A percentile compares a stretch with the other conserved stretches of the same genome.
phyloP scores from a whole-genome alignment of 164 flowering plant species.

The Piper betle region DNA sequence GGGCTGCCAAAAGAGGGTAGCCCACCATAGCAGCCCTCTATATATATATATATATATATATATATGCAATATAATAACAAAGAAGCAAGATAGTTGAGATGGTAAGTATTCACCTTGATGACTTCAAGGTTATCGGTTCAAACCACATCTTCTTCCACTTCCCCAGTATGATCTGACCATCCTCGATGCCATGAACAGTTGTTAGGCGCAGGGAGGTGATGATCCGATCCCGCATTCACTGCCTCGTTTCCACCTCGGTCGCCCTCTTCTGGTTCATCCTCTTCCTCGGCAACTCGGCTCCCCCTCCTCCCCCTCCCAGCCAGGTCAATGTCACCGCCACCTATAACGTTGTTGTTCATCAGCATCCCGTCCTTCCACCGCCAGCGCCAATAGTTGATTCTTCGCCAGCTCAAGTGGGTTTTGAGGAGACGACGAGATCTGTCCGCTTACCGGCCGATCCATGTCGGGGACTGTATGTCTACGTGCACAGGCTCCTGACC shows the following conservation, averaged over 20 bases:
- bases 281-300: neutral
- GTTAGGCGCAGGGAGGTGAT: neutral
- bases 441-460: conserved; percentile 6
- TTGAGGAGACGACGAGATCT: no score
- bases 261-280: neutral
- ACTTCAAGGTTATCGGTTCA: no score
- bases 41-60: no score
- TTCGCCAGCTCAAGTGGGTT: neutral
- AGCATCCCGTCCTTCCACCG: neutral
- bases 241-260: neutral
- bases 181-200: neutral
- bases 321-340: neutral
- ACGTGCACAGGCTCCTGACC: conserved; percentile 37
- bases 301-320: neutral
- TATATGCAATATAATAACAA: no score
- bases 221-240: neutral
- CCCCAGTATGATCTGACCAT: neutral
- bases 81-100: no score
- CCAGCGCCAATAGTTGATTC: neutral
- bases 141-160: neutral
- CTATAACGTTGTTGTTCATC: neutral
- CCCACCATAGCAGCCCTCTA: no score
- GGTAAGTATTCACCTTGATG: no score
- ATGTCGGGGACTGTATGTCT: conserved; percentile 48
- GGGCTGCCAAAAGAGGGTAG: no score